Evolutionary conservation across 2,329 filamentous ascomycete genomes (phyloP), one percentile per base, ranked within the genome.

Genomic region (Calycina marina): DNA sequence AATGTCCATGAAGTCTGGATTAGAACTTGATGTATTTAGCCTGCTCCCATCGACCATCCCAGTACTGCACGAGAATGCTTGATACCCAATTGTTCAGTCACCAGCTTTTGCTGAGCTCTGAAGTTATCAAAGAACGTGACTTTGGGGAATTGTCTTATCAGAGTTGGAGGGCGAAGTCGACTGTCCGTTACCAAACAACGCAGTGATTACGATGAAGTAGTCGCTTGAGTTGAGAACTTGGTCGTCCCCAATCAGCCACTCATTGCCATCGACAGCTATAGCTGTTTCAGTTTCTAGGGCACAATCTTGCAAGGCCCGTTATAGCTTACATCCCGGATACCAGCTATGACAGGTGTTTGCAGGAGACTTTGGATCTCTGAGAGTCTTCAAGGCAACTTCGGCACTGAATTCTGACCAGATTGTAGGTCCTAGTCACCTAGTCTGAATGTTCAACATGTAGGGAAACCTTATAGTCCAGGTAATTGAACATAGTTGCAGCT

Each of bases 281-380:
- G 6, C n/a, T 8, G 25, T 44, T 24, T n/a, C n/a, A n/a, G n/a
- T n/a, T n/a, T n/a, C n/a, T n/a, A n/a, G n/a, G n/a, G n/a, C n/a
- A n/a, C n/a, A n/a, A n/a, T n/a, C n/a, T n/a, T n/a, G n/a, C n/a
- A n/a, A n/a, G n/a, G n/a, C n/a, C n/a, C n/a, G n/a, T n/a, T n/a
- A 14, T 9, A 11, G 54, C 61, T 31, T 50, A 69, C 64, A 42
- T 37, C 74, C 74, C 11, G 71, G 75, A 51, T 75, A 86, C 80
- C 80, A 86, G 2, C 73, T 74, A 2, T 80, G 81, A 47, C 86
- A 86, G 39, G 86, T 67, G 36, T 86, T 69, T 2, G 72, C 72
- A 5, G 79, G 78, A 4, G 58, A 61, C 0, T 58, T 63, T 0
- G 67, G 51, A 35, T 74, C 60, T 13, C 81, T 81, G 43, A 79